Evolutionary conservation across 2,329 filamentous ascomycete genomes (phyloP), one percentile per base, ranked within the genome.

Genomic region (Sordariomycetes sp.): DNA sequence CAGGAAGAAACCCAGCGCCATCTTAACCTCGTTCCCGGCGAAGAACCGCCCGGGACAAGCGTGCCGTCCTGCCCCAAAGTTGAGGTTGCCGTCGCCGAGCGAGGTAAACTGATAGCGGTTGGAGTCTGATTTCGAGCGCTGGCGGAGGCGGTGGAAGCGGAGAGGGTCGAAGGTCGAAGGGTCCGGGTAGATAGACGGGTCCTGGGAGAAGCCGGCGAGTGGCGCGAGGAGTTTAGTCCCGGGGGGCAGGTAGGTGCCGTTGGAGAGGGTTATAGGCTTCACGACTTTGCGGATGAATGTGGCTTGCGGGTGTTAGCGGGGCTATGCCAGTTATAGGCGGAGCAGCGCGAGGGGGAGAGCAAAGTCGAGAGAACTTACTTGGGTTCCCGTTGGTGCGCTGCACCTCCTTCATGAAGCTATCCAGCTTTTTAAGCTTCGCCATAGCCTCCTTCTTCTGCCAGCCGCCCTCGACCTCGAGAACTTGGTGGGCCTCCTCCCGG

Each of bases 1-100:
- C n/a, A 78, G 63, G 43, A 74, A 68, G 59, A 71, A 70, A 0
- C 72, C 69, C 55, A 78, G 61, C 53, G 75, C 65, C 61, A 76
- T 67, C 67, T 78, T 77, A 61, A 78, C 72, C 64, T 73, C 72
- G 61, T 75, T 74, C 28, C 69, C 65, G 16, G 75, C 76, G 61
- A 78, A 77, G 67, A 78, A 79, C 12, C 76, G 69, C 2, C 76
- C 76, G 0, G 76, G 76, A 54, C 76, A 79, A 3, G 76, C 74
- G 60, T 77, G 74, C 61, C 72, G 73, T 43, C 76, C 76, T 4
- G 74, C 72, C 3, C 76, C 76, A 60, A 78, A 79, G 61, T 76
- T 74, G 63, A 76, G 69, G 60, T 76, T 74, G 32, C 68, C 71
- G 56, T 76, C 71, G 52, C 64, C 64, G 53, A 76, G 67, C 48